Evolutionary conservation across 2,329 filamentous ascomycete genomes (phyloP).

Genomic region (Aciculosporium take): DNA sequence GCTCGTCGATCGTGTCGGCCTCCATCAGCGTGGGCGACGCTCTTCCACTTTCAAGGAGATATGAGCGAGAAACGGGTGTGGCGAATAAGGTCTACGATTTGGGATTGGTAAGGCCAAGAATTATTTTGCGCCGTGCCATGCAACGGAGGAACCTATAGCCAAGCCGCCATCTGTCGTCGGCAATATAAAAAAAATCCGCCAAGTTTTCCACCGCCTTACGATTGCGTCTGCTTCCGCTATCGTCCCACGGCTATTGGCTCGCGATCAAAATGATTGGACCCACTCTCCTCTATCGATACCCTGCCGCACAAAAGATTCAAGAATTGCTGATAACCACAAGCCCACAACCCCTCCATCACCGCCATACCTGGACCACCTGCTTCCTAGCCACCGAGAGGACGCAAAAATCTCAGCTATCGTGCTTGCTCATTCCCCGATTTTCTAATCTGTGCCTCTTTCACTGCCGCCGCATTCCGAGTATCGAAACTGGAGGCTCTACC

Average conservation of each 20-base stretch:
- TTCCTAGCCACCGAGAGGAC: background rate
- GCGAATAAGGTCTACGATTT: background rate
- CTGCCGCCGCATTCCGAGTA: background rate
- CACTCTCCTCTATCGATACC: conserved; percentile 20
- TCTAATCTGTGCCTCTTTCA: background rate
- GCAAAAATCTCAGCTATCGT: background rate
- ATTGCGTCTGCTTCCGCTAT: conserved; percentile 12
- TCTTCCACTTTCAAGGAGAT: conserved; percentile 3
- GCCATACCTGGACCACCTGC: conserved; percentile 8
- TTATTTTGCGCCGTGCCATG: background rate
- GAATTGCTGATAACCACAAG: conserved; percentile 25
- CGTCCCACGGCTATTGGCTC: conserved; percentile 14
- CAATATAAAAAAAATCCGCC: conserved; percentile 11
- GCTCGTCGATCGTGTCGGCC: conserved; percentile 21
- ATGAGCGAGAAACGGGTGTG: background rate
- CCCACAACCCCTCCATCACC: conserved; percentile 24
- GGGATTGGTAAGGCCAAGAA: background rate
- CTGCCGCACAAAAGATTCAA: conserved; percentile 24
- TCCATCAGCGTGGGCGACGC: conserved; percentile 19
- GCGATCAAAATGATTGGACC: background rate
- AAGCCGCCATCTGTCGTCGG: background rate
- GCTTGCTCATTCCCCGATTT: background rate
- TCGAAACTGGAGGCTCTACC: conserved; percentile 56
- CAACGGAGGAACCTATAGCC: background rate
- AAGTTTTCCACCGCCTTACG: conserved; percentile 23